A percentile compares a stretch with the other conserved stretches of the same genome.
phyloP scores from a whole-genome alignment of 2,329 filamentous ascomycete genomes.

The Pestalotiopsis sp. region DNA sequence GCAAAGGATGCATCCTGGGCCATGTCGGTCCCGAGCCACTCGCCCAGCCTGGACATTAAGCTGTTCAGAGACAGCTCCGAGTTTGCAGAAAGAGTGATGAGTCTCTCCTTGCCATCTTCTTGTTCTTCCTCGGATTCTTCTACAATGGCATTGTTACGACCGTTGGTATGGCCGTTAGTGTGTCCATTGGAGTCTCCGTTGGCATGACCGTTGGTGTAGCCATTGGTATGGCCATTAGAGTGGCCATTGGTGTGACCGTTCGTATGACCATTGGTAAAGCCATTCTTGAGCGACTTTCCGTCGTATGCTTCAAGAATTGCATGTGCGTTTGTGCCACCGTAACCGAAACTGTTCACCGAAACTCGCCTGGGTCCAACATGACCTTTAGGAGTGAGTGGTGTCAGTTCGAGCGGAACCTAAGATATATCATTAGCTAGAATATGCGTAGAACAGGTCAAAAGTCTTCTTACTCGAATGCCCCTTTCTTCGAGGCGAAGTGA shows the following conservation, averaged over 20 bases:
- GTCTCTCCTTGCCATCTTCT: neutral
- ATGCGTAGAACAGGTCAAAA: neutral
- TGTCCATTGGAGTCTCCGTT: conserved; percentile 4
- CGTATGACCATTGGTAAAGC: neutral
- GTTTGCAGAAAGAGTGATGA: conserved; percentile 2
- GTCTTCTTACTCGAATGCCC: conserved; percentile 3
- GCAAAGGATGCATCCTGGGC: neutral
- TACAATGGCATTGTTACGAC: neutral
- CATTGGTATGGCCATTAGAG: neutral
- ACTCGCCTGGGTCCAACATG: conserved; percentile 21
- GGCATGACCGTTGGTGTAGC: neutral
- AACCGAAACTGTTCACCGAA: conserved; percentile 17
- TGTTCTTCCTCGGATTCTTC: neutral
- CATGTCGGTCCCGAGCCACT: conserved; percentile 5
- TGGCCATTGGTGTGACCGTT: conserved; percentile 7
- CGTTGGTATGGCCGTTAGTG: neutral
- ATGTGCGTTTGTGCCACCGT: conserved; percentile 21
- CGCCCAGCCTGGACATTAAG: conserved; percentile 14
- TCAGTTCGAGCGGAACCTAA: conserved; percentile 4
- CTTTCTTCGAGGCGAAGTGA: conserved; percentile 7
- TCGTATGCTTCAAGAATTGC: conserved; percentile 15
- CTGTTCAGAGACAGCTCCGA: conserved; percentile 23
- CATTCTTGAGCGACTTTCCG: conserved; percentile 11
- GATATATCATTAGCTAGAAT: neutral
- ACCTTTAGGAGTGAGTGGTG: conserved; percentile 14